These are phyloP conservation scores for Ascochyta koolunga DNA, from an alignment of 2,329 filamentous ascomycete species.

Conservation along the genomic window DNA sequence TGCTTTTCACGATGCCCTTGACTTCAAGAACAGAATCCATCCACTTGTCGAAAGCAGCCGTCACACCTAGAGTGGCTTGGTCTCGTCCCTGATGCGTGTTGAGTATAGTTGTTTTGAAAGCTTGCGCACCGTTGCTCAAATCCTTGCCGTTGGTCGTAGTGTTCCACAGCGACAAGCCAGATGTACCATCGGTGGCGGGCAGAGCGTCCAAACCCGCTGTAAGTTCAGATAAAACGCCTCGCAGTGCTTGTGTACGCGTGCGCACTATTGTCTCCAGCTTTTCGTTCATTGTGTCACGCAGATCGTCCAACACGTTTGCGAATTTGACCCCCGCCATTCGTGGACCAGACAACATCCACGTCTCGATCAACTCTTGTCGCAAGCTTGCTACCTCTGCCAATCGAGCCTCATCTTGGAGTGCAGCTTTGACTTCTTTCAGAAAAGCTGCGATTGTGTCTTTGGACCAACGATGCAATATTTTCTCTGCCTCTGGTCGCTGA, in stretches of 20 bases:
- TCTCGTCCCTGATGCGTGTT: constrained; percentile 75
- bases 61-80: constrained; percentile 66
- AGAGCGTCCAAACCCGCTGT: constrained; percentile 61
- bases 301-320: constrained; percentile 68
- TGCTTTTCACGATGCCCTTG: constrained; percentile 65
- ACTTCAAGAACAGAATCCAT: constrained; percentile 73
- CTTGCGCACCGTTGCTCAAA: constrained; percentile 66
- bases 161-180: constrained; percentile 70
- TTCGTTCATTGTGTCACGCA: constrained; percentile 72
- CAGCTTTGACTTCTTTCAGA: constrained; percentile 65
- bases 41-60: constrained; percentile 74
- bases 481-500: constrained; percentile 49
- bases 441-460: constrained; percentile 47
- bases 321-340: constrained; percentile 71
- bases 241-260: constrained; percentile 67
- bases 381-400: constrained; percentile 73
- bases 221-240: constrained; percentile 69
- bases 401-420: constrained; percentile 65
- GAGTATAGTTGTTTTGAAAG: constrained; percentile 73
- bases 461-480: constrained; percentile 49
- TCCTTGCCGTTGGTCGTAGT: constrained; percentile 67
- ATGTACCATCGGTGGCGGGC: constrained; percentile 49
- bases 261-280: constrained; percentile 70
- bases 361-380: constrained; percentile 71
- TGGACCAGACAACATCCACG: constrained; percentile 75